A percentile compares a stretch with the other conserved stretches of the same genome.
Conservation (phyloP, 306 rosid species). For the Acacia confusa region DNA sequence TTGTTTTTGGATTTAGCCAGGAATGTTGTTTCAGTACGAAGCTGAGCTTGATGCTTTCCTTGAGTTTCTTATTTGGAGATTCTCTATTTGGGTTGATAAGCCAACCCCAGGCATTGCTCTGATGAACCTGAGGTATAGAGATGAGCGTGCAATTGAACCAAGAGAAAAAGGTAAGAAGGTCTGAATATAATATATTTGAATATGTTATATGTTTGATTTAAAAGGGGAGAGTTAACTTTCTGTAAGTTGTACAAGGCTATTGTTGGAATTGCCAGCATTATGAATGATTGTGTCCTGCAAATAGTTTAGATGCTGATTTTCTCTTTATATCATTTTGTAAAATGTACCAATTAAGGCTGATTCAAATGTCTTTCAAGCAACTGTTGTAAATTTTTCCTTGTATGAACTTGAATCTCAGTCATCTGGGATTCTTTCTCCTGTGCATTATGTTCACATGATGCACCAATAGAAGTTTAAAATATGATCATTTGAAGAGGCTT, state of each 20-base stretch:
- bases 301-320: neutral
- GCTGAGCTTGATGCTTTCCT: slow-evolving; percentile 87
- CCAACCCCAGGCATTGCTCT: slow-evolving; percentile 97
- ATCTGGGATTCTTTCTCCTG: neutral
- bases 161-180: slow-evolving; percentile 71
- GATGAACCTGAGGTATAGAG: slow-evolving; percentile 94
- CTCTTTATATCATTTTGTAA: neutral
- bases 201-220: neutral
- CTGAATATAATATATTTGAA: slow-evolving; percentile 26
- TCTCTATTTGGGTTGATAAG: slow-evolving; percentile 98
- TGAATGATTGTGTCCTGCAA: neutral
- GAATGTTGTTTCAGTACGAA: slow-evolving; percentile 98
- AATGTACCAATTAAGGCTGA: neutral
- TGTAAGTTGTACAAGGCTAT: neutral
- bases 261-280: neutral
- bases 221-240: neutral
- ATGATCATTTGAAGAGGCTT: neutral
- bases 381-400: neutral
- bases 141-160: slow-evolving; percentile 76
- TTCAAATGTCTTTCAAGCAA: neutral
- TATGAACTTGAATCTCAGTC: neutral
- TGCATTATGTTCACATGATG: neutral
- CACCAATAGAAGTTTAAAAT: neutral
- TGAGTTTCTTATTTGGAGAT: slow-evolving; percentile 96
- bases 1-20: slow-evolving; percentile 87